Base-by-base conservation (phyloP, 2,329 filamentous ascomycete species). In the Penicillium decumbens region DNA sequence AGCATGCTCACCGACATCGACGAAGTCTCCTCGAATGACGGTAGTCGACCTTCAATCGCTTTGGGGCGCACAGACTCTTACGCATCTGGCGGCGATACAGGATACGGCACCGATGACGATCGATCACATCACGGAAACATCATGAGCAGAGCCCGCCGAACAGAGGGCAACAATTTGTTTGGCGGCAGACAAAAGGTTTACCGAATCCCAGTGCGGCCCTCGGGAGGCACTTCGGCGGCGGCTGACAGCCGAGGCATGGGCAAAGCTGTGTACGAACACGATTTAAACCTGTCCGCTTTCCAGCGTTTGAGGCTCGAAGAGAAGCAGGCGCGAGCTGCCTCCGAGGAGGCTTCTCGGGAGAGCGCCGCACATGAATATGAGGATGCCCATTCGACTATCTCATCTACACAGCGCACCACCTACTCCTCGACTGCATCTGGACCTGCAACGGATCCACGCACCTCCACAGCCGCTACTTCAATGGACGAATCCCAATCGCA, bases 171-270 rank as follows among this genome's bases (percentile, higher is more conserved):
- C 65, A 87, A 88, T 59, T 72, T 98, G 49, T 98, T 98, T 70
- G 93, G 93, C 49, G 93, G 93, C 13, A 83, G 93, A 39, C 93
- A 97, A 68, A 97, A 97, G 73, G 85, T 97, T 32, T 97, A 95
- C 71, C 91, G 89, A 68, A 88, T 95, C 56, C 78, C 87, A 0
- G 76, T 75, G 3, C 77, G 77, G 24, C 68, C 69, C 18, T 65
- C 66, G 10, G 66, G 68, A 12, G 65, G 67, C 38, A 51, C 51
- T 28, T 51, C 53, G 13, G 41, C 51, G 13, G 72, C 59, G 3
- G 25, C 56, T 60, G 71, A 57, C 60, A 71, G 47, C 63, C 52
- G 59, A 35, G 70, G 67, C 28, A 80, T 88, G 76, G 74, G 77
- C 40, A 87, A 80, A 56, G 79, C 84, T 0, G 69, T 95, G 2